Conservation (phyloP, 208 protist species). For the Vickermania spadyakhi region DNA sequence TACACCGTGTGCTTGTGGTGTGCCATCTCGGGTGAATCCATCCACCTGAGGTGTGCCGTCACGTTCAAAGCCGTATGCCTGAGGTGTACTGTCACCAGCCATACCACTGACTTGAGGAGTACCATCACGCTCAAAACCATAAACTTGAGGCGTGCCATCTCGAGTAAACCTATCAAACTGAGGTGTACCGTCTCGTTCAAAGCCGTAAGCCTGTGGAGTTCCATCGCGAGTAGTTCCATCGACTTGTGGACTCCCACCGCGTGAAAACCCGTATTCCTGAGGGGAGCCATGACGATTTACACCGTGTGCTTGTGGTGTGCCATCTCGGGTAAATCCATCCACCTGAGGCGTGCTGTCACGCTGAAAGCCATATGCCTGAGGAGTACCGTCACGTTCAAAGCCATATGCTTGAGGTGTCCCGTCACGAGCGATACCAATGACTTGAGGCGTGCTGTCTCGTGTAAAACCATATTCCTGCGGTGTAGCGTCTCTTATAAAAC, state of each 20-base stretch:
- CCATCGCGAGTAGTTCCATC: background rate
- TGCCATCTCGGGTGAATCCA: background rate
- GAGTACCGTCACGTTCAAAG: background rate
- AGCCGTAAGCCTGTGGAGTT: background rate
- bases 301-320: background rate
- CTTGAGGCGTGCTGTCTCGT: background rate
- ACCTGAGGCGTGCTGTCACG: background rate
- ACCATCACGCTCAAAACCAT: background rate
- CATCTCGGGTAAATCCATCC: background rate
- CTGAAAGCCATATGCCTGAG: background rate
- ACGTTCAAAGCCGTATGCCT: background rate
- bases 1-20: background rate
- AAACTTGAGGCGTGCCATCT: background rate
- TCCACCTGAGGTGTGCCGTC: background rate
- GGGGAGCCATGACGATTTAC: background rate
- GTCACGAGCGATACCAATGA: background rate
- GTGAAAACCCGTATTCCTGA: background rate
- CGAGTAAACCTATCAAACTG: background rate
- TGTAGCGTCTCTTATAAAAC: background rate
- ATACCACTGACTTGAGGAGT: background rate
- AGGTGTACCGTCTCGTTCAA: background rate
- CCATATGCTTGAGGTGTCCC: background rate
- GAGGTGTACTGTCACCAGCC: background rate
- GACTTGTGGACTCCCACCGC: background rate
- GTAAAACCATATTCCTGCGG: background rate